A percentile compares a stretch with the other conserved stretches of the same genome.
These are phyloP conservation scores for Corynascus novoguineensis DNA, from an alignment of 495 filamentous ascomycete genomes.

Conservation along the genomic window DNA sequence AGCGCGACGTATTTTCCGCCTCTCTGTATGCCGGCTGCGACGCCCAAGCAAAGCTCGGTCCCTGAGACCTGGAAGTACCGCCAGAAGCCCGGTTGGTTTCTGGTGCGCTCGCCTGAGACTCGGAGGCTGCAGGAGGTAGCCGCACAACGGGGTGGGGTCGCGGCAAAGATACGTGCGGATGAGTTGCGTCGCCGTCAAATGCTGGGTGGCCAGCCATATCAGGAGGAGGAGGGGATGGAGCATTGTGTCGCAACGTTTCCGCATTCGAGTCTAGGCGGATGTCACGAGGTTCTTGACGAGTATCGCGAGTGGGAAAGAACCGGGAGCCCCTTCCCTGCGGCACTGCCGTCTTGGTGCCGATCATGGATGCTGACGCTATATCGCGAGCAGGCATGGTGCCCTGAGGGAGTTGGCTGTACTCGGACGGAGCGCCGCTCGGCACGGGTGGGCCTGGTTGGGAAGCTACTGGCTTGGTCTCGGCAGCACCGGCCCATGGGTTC, in stretches of 20 bases:
- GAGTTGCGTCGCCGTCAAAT: conserved; percentile 57
- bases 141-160: conserved; percentile 63
- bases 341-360: conserved; percentile 9
- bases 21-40: conserved; percentile 22
- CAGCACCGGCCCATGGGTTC: conserved; percentile 21
- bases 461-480: conserved; percentile 16
- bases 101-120: conserved; percentile 24
- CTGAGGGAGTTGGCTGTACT: conserved; percentile 18
- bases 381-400: conserved; percentile 10
- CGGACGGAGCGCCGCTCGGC: conserved; percentile 12
- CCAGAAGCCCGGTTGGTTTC: conserved; percentile 1
- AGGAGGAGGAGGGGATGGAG: conserved; percentile 67
- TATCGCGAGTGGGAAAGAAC: conserved; percentile 62
- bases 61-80: conserved; percentile 11
- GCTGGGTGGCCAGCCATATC: conserved; percentile 66
- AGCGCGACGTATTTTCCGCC: conserved; percentile 6
- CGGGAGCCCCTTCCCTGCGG: conserved; percentile 31
- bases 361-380: conserved; percentile 16
- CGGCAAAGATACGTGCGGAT: conserved; percentile 65
- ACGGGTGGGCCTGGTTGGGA: conserved; percentile 12
- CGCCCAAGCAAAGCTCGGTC: conserved; percentile 27
- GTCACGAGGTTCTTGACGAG: conserved; percentile 32
- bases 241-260: conserved; percentile 34
- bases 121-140: conserved; percentile 51
- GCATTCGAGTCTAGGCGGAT: conserved; percentile 24